Conservation (phyloP, 2,329 filamentous ascomycete species). For the Thelonectria olida region DNA sequence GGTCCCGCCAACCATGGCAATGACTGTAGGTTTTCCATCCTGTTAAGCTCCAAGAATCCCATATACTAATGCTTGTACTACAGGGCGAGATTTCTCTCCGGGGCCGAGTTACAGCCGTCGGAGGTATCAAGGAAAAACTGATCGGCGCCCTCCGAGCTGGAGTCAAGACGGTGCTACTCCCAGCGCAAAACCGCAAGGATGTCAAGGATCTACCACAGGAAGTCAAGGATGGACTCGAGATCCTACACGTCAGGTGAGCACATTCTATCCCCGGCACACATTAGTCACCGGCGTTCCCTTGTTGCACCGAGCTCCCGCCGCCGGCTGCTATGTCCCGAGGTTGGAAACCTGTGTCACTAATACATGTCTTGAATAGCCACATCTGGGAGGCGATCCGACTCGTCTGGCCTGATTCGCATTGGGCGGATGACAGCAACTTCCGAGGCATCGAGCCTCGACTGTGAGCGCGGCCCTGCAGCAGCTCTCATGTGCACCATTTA, state of each 20-base stretch:
- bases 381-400: slow-evolving; percentile 93
- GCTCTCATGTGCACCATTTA: slow-evolving; percentile 2
- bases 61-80: slow-evolving; percentile 38
- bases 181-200: slow-evolving; percentile 90
- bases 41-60: slow-evolving; percentile 23
- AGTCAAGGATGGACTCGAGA: slow-evolving; percentile 86
- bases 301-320: slow-evolving; percentile 29
- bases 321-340: slow-evolving; percentile 30
- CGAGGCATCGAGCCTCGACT: slow-evolving; percentile 81
- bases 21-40: slow-evolving; percentile 73
- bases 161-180: slow-evolving; percentile 92
- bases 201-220: slow-evolving; percentile 89
- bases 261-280: slow-evolving; percentile 20
- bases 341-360: slow-evolving; percentile 41
- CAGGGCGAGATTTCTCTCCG: slow-evolving; percentile 79
- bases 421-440: slow-evolving; percentile 77
- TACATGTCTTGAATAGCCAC: slow-evolving; percentile 63
- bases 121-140: slow-evolving; percentile 98
- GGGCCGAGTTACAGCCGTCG: slow-evolving; percentile 91
- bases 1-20: slow-evolving; percentile 91
- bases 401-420: slow-evolving; percentile 91
- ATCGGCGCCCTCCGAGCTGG: slow-evolving; percentile 93
- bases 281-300: slow-evolving; percentile 26
- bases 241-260: slow-evolving; percentile 85
- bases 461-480: slow-evolving; percentile 52